Evolutionary conservation across 768 basidiomycete species (phyloP).

Genomic region (Agrocybe praecox): DNA sequence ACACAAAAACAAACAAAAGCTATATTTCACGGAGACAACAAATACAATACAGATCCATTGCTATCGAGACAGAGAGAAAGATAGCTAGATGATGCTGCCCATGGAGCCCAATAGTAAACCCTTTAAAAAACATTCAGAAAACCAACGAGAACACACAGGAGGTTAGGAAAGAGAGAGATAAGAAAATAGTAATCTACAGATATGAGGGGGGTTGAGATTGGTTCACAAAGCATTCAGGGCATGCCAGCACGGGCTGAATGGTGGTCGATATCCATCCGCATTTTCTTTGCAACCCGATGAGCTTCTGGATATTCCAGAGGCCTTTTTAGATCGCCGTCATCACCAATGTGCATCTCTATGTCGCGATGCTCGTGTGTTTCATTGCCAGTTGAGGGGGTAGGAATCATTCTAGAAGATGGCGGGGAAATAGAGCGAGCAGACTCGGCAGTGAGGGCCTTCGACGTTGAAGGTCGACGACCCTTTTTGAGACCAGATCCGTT

Average conservation of each 20-base stretch:
- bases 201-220: conserved; percentile 14
- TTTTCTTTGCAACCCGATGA: conserved; percentile 65
- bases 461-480: conserved; percentile 56
- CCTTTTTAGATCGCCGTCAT: conserved; percentile 63
- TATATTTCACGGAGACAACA: conserved; percentile 20
- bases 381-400: conserved; percentile 46
- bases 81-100: conserved; percentile 25
- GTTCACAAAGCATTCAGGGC: conserved; percentile 46
- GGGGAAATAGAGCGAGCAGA: conserved; percentile 54
- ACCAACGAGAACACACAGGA: conserved; percentile 30
- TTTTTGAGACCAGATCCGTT: conserved; percentile 45
- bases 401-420: conserved; percentile 57
- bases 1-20: conserved; percentile 14
- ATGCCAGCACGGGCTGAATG: conserved; percentile 44
- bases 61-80: conserved; percentile 16
- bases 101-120: conserved; percentile 26
- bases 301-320: conserved; percentile 55
- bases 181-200: conserved; percentile 36
- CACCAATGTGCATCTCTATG: conserved; percentile 41
- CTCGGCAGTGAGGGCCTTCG: conserved; percentile 40
- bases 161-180: conserved; percentile 3
- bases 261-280: conserved; percentile 60
- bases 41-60: conserved; percentile 32
- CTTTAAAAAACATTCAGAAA: conserved; percentile 25
- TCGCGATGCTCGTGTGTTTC: conserved; percentile 41